A percentile compares a stretch with the other conserved stretches of the same genome.
phyloP scores from a whole-genome alignment of 345 rosid genomes.

The Microthlaspi erraticum region DNA sequence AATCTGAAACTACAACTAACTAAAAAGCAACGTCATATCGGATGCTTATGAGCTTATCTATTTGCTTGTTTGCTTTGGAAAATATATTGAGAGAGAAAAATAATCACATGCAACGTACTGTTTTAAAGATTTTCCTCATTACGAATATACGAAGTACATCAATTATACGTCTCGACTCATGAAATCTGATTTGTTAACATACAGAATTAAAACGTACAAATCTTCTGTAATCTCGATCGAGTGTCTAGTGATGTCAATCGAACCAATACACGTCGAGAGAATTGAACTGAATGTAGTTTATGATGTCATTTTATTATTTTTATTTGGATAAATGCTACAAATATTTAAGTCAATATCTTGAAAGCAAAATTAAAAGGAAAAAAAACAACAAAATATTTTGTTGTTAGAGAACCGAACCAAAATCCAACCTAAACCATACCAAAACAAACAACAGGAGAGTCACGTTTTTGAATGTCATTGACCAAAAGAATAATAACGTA shows the following conservation, averaged over 20 bases:
- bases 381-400: background rate
- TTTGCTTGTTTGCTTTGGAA: no score
- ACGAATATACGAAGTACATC: no score
- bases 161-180: no score
- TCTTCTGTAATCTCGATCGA: background rate
- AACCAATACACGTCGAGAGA: background rate
- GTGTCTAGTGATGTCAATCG: background rate
- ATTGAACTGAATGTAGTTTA: background rate
- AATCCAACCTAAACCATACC: slow-evolving; percentile 41
- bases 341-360: background rate
- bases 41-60: no score
- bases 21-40: no score
- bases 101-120: no score
- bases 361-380: background rate
- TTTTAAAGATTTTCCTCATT: no score
- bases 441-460: slow-evolving; percentile 29
- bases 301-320: background rate
- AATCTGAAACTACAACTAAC: no score
- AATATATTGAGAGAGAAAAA: no score
- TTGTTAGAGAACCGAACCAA: slow-evolving; percentile 24
- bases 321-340: slow-evolving; percentile 3
- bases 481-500: background rate
- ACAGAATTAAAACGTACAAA: background rate
- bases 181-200: background rate
- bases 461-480: slow-evolving; percentile 29